These are phyloP conservation scores for Spergularia marina DNA, from an alignment of 148 eudicot genomes.

Conservation along the genomic window DNA sequence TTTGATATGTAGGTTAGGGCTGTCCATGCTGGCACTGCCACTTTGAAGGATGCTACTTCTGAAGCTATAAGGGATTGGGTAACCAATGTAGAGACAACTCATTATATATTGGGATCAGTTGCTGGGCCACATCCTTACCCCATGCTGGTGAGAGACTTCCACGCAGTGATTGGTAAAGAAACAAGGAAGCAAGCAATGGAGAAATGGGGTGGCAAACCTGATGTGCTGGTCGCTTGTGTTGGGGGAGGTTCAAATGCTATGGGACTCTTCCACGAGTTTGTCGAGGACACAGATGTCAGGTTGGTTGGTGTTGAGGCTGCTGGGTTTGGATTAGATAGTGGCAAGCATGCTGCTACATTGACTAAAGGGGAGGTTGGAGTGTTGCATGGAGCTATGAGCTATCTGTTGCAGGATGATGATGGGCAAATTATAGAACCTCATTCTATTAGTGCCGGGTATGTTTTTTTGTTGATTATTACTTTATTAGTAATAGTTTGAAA, in stretches of 20 bases:
- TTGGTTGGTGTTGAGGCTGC: slow-evolving; percentile 92
- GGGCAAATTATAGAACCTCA: slow-evolving; percentile 96
- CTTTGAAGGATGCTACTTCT: slow-evolving; percentile 96
- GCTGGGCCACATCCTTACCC: slow-evolving; percentile 99
- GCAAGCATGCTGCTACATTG: slow-evolving; percentile 86
- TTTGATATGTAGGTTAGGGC: slow-evolving; percentile 63
- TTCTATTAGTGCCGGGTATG: slow-evolving; percentile 98
- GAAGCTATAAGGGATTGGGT: slow-evolving; percentile 99
- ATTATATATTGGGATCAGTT: slow-evolving; percentile 93
- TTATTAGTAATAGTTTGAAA: not conserved
- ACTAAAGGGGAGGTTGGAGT: slow-evolving; percentile 94
- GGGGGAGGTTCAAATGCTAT: slow-evolving; percentile 97
- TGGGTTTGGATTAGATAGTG: slow-evolving; percentile 76
- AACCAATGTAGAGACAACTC: slow-evolving; percentile 93
- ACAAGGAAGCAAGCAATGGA: slow-evolving; percentile 87
- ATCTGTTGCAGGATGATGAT: slow-evolving; percentile 94
- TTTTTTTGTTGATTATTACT: slow-evolving; percentile 2
- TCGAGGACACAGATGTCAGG: slow-evolving; percentile 71
- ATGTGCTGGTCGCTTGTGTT: slow-evolving; percentile 86
- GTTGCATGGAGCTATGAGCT: slow-evolving; percentile 97
- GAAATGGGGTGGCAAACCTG: slow-evolving; percentile 99
- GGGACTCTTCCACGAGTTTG: slow-evolving; percentile 91
- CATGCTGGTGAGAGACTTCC: slow-evolving; percentile 90
- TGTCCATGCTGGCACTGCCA: slow-evolving; percentile 96
- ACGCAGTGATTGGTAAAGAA: slow-evolving; percentile 90